Base-by-base conservation (phyloP, 2,329 filamentous ascomycete genomes). In the Aschersonia sp. region DNA sequence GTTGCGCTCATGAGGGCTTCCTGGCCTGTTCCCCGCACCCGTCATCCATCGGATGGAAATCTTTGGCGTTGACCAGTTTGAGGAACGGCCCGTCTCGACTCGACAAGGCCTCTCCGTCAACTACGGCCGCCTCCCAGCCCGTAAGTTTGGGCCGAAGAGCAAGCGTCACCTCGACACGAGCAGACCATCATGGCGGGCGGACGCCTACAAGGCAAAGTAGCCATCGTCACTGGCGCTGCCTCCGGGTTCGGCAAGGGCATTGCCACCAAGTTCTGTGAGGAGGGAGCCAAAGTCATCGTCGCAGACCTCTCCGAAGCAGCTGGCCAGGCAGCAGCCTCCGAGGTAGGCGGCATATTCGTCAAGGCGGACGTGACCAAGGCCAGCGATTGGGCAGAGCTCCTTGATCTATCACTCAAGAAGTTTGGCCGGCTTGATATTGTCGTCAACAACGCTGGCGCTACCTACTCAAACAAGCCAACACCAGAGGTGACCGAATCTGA, bases 161-260 rank as follows among this genome's bases (percentile, higher is more conserved):
- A 39, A 3, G 35, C 35, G 35, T 9, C 35, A 9, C 35, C 8
- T 8, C 8, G 35, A 39, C 8, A 8, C 35, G 9, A 44, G 11
- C 32, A 32, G n/a, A 4, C 8, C 40, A 41, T 37, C 30, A 60
- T 56, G 53, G 37, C 59, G 40, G 40, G 47, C 6, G 53, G 55
- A 58, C 62, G 68, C 48, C 61, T 71, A 6, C 50, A 65, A 46
- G 63, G 62, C 45, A 70, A 70, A 48, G 62, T 66, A 4, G 67
- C 65, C 55, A 65, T 71, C 50, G 59, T 70, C 50, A 70, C 64
- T 50, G 76, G 79, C 44, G 79, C 68, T 6, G 78, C 75, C 2
- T 76, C 74, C 9, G 80, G 80, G 2, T 84, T 84, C 53, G 79
- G 79, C 47, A 75, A 72, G 48, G 77, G 72, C 35, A 82, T 83